Base-by-base conservation (phyloP, 2,329 filamentous ascomycete genomes). In the Xylaria sp. region DNA sequence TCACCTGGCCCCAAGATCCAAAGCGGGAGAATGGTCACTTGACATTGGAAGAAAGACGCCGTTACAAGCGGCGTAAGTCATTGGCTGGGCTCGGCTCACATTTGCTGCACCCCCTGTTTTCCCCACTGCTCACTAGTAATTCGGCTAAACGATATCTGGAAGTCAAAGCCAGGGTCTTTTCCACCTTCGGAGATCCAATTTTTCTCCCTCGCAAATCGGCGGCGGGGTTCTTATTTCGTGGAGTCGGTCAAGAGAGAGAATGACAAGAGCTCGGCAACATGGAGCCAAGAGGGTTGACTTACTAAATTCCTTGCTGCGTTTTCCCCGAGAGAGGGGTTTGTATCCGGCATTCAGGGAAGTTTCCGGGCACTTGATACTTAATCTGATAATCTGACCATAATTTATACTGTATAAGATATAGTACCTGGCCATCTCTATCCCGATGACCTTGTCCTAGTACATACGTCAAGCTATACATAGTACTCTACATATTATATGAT, bases 21-120 rank as follows among this genome's bases (percentile, higher is more conserved):
- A 67, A 64, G 67, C 23, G 59, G 64, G 64, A 67, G 48, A 64
- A 36, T 31, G 67, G 67, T 69, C 67, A 69, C 56, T 69, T 67
- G 67, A 69, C 67, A 69, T 60, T 23, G 40, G 28, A 62, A 48
- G 46, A 51, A 63, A 42, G 56, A 62, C 53, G 59, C 67, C 63
- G 67, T 69, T 66, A 33, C 40, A 59, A 67, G 67, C 60, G 60
- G 64, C 56, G 49, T 56, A n/a, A 20, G 40, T 40, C 48, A 69
- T 69, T 69, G 67, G 67, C 60, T 64, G 49, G 59, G 26, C 51
- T 58, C 13, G 64, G 64, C 59, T 60, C 51, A 64, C 58, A 38
- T 60, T 31, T 31, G 4, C 26, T 33, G 4, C 20, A 31, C 42
- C 63, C 63, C 65, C 59, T 58, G 53, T 33, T 44, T 56, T 66